Evolutionary conservation across 805 yeast species (phyloP), one percentile per base, ranked within the genome.

Genomic region (Isabelozyma pseudorhagii): DNA sequence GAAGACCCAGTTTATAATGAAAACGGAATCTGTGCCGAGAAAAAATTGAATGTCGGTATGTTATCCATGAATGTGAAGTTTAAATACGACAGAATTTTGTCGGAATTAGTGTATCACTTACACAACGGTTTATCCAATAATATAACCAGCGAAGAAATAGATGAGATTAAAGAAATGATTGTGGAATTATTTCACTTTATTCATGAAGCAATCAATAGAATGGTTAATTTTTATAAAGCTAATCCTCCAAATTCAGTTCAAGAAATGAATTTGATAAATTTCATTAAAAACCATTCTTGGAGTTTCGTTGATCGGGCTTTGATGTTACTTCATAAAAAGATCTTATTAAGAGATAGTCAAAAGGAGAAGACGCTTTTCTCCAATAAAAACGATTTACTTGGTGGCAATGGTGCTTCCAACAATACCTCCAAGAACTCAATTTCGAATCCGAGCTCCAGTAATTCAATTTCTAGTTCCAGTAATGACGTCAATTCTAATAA

Each of bases 221-320:
- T 74, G 66, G 64, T 66, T 41, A 46, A 55, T 11, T 66, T 58
- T 49, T 68, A 66, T 46, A 72, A 69, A 53, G 54, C 59, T 21
- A 61, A 64, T 46, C 73, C 74, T 21, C 74, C 75, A n/a, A 58
- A 57, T 40, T 61, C 69, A 42, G 75, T 67, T 21, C 71, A 63
- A 45, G 78, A 64, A 57, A 67, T 64, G 69, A 78, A 78, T 49
- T 66, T 79, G 34, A 69, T 79, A 17, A 66, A 75, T 60, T 63
- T 81, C 69, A 75, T 79, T 62, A 58, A 75, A 60, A 66, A 76
- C 64, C 69, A 78, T 67, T 66, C 73, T 61, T 66, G 80, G 65
- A 70, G 83, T 25, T 77, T 79, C 58, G 82, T 81, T 42, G 87
- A 82, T 59, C 69, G 85, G 47, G 81, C 84, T 1, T 48, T 67